Base-by-base conservation (phyloP, 2,329 filamentous ascomycete genomes). In the Sclerotinia borealis region DNA sequence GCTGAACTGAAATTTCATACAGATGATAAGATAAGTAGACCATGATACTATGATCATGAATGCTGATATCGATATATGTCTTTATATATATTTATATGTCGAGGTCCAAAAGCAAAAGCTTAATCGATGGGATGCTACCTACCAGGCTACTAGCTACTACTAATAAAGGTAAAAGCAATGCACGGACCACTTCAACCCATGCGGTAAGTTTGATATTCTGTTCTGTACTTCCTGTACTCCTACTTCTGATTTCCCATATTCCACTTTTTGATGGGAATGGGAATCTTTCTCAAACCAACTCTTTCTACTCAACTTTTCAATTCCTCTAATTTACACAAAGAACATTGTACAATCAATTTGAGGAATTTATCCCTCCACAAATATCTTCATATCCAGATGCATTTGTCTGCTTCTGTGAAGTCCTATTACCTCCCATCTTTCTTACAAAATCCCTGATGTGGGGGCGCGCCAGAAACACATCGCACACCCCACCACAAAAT, bases 371-470 rank as follows among this genome's bases (percentile, higher is more conserved):
- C 19, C 37, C 25, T 25, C 19, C 19, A 25, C 59, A 55, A 31
- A 55, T 13, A 10, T 22, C 43, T 64, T 39, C 65, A 31, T 37
- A 68, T 73, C 71, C 73, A 72, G 72, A 75, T 75, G 73, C 73
- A 74, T 75, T 68, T 70, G 66, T 69, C 67, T 74, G 70, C 70
- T 64, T 71, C 70, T 69, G 68, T 63, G 39, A 67, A 64, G 68
- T 72, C 68, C 49, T 68, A 67, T 65, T 72, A 72, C 62, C 68
- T 70, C 63, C 68, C 68, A 68, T 72, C 69, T 66, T 71, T 70
- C 54, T 71, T 73, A 67, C 71, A 72, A 70, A 70, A 65, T 67
- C 66, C 67, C 70, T 71, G 73, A 75, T 74, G 73, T 74, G 72
- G 73, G 72, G 73, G 60, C 50, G 69, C 70, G 70, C 69, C 67